Conservation (phyloP, 2,329 filamentous ascomycete genomes). For the Zasmidium citrigriseum region DNA sequence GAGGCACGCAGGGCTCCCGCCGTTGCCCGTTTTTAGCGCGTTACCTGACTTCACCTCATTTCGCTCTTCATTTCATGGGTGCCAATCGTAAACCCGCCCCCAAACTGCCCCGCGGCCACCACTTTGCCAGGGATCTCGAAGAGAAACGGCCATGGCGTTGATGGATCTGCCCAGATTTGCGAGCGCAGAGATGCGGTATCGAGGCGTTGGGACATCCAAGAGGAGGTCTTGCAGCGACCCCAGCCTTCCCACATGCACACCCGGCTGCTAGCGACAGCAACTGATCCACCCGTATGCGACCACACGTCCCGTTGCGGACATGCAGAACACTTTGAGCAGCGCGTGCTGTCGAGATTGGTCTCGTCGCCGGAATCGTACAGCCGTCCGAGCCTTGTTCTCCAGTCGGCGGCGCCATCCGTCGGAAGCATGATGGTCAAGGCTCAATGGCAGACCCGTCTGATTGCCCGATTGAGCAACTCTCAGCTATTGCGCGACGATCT, state of each 20-base stretch:
- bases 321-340: not conserved
- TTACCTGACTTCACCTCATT: not conserved
- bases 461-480: not conserved
- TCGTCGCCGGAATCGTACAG: not conserved
- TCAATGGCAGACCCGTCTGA: not conserved
- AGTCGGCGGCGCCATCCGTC: not conserved
- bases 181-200: not conserved
- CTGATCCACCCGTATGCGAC: not conserved
- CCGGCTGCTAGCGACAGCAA: not conserved
- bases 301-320: not conserved
- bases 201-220: not conserved
- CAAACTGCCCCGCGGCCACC: not conserved
- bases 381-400: not conserved
- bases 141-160: not conserved
- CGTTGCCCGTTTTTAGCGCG: not conserved
- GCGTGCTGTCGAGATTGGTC: not conserved
- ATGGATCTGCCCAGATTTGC: too few relatives aligned
- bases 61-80: too few relatives aligned
- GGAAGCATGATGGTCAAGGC: constrained; percentile 1
- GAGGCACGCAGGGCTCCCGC: not conserved
- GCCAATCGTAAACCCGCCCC: too few relatives aligned
- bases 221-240: not conserved
- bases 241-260: constrained; percentile 3
- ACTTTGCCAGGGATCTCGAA: not conserved
- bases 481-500: not conserved